Evolutionary conservation across 179 eudicot species (phyloP).

Genomic region (Sideroxylon spinosum): DNA sequence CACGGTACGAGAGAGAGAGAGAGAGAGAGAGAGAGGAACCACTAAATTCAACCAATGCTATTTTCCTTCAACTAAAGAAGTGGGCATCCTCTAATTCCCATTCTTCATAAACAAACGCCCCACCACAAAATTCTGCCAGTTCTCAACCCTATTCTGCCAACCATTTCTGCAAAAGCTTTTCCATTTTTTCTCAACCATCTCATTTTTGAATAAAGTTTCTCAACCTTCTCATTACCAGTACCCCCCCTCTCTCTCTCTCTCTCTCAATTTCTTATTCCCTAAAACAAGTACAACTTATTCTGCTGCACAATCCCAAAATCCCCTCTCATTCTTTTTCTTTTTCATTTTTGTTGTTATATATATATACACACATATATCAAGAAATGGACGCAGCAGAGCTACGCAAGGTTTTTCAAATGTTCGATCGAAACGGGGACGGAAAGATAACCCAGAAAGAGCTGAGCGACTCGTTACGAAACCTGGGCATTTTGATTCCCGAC

Average conservation of each 20-base stretch:
- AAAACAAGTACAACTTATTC: background rate
- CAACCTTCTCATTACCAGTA: background rate
- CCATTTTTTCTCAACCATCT: background rate
- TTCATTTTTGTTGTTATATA: too few relatives aligned
- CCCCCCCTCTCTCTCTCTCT: background rate
- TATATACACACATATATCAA: too few relatives aligned
- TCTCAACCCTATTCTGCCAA: background rate
- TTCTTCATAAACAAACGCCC: background rate
- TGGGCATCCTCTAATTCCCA: constrained; percentile 17
- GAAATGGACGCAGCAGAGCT: constrained; percentile 58
- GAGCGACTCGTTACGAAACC: constrained; percentile 51
- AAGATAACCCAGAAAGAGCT: constrained; percentile 57
- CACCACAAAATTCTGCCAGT: background rate
- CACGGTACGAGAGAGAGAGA: too few relatives aligned
- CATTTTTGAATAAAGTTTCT: too few relatives aligned
- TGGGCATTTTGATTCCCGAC: constrained; percentile 64
- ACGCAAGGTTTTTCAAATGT: constrained; percentile 67
- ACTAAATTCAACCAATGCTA: background rate
- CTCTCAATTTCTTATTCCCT: background rate
- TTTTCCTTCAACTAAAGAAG: background rate
- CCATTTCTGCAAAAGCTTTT: background rate
- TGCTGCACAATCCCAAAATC: background rate
- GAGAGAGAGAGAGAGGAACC: too few relatives aligned
- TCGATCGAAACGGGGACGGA: constrained; percentile 78
- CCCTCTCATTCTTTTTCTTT: background rate